Conservation (phyloP, 257 asterid genomes). For the Penstemon davidsonii region DNA sequence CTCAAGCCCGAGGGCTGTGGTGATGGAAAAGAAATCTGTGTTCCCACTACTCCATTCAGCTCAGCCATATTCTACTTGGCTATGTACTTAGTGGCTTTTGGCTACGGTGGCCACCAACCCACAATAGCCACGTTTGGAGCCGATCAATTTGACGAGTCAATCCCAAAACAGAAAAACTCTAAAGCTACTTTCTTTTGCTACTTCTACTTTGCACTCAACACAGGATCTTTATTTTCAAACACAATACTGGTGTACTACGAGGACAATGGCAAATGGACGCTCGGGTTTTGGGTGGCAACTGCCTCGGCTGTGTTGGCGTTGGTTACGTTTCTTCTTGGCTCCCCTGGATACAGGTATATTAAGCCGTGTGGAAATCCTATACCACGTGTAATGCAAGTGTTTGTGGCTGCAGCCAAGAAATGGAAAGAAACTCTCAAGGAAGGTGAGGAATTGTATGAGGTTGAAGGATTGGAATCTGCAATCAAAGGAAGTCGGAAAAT, state of each 20-base stretch:
- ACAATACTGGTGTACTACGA: constrained; percentile 70
- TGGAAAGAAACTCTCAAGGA: constrained; percentile 17
- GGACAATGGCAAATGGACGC: constrained; percentile 64
- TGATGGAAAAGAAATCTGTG: constrained; percentile 35
- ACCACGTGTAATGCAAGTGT: constrained; percentile 61
- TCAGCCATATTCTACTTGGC: constrained; percentile 51
- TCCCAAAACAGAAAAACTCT: constrained; percentile 32
- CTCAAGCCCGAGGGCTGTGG: constrained; percentile 71
- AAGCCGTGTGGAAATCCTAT: constrained; percentile 71
- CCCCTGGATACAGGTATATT: constrained; percentile 44
- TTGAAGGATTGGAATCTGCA: constrained; percentile 49
- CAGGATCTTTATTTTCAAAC: constrained; percentile 69
- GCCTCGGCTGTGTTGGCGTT: constrained; percentile 51
- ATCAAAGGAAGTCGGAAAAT: constrained; percentile 70
- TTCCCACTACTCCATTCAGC: constrained; percentile 29
- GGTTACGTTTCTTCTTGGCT: constrained; percentile 42
- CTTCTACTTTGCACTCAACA: constrained; percentile 73
- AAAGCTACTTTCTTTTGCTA: constrained; percentile 55
- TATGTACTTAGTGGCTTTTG: constrained; percentile 71
- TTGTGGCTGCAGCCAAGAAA: constrained; percentile 52
- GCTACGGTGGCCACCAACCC: constrained; percentile 89
- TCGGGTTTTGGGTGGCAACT: constrained; percentile 68
- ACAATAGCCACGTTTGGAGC: constrained; percentile 81
- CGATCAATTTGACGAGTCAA: constrained; percentile 61
- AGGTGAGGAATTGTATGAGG: constrained; percentile 44